A percentile compares a stretch with the other conserved stretches of the same genome.
Evolutionary conservation across 768 basidiomycete species (phyloP).

Genomic region (Neoboletus subvelutipes): DNA sequence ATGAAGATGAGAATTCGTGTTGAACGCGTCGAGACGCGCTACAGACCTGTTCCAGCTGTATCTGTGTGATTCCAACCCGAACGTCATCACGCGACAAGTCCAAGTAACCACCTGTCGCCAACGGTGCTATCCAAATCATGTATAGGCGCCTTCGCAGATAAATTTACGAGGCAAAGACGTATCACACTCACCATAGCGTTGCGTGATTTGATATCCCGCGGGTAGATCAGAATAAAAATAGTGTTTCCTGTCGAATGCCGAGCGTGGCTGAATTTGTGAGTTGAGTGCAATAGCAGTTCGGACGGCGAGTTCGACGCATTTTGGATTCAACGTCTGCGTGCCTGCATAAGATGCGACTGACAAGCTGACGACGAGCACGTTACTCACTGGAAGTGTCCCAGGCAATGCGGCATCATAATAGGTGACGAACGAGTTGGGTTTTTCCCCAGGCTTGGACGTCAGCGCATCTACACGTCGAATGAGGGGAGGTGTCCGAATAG

Average conservation of each 20-base stretch:
- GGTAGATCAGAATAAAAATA: constrained; percentile 97
- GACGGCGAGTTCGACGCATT: constrained; percentile 76
- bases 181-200: constrained; percentile 71
- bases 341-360: not conserved
- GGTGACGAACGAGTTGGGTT: constrained; percentile 73
- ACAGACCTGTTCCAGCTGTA: constrained; percentile 91
- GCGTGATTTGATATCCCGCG: constrained; percentile 95
- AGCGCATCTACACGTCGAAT: constrained; percentile 34
- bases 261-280: constrained; percentile 60
- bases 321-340: constrained; percentile 47
- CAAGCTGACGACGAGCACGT: not conserved
- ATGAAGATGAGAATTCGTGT: not conserved
- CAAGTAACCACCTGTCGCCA: constrained; percentile 69
- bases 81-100: constrained; percentile 39
- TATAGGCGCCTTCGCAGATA: not conserved
- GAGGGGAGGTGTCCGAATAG: not conserved
- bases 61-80: constrained; percentile 83
- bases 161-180: not conserved
- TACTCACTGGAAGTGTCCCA: constrained; percentile 83
- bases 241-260: constrained; percentile 94
- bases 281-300: constrained; percentile 79
- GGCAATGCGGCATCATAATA: constrained; percentile 89
- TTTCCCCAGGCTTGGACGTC: constrained; percentile 46
- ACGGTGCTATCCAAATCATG: constrained; percentile 54
- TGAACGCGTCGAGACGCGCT: not conserved